Conservation (phyloP, 352 stramenopile genomes). For the Globisporangium carolinianum region DNA sequence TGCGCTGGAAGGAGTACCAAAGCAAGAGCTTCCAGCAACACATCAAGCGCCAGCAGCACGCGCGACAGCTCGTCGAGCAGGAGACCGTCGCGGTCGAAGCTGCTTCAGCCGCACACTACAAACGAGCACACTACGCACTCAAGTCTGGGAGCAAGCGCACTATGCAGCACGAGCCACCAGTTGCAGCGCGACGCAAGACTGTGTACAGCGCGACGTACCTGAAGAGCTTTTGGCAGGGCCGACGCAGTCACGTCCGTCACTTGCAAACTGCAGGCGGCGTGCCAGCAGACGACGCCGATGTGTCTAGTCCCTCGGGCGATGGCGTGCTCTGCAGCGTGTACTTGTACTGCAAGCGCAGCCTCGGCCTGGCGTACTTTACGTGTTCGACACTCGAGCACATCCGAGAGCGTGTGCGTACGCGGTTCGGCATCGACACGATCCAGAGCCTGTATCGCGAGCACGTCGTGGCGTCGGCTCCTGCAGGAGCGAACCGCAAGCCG, state of each 20-base stretch:
- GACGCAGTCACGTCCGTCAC: background rate
- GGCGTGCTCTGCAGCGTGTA: conserved; percentile 48
- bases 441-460: conserved; percentile 47
- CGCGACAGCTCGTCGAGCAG: conserved; percentile 19
- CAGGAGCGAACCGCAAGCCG: background rate
- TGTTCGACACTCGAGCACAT: conserved; percentile 39
- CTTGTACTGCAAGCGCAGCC: conserved; percentile 26
- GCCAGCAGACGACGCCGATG: too few relatives aligned
- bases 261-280: too few relatives aligned
- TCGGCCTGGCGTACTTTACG: conserved; percentile 44
- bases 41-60: conserved; percentile 44
- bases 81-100: conserved; percentile 16
- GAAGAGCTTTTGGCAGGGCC: conserved; percentile 17
- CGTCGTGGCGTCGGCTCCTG: too few relatives aligned
- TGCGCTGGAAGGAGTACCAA: conserved; percentile 42
- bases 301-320: too few relatives aligned
- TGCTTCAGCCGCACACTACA: conserved; percentile 19
- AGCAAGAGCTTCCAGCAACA: conserved; percentile 48
- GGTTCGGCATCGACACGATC: conserved; percentile 20
- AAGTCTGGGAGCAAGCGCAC: background rate
- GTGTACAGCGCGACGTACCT: conserved; percentile 18
- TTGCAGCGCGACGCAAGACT: background rate
- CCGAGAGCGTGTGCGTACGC: conserved; percentile 19
- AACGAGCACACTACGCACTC: conserved; percentile 7
- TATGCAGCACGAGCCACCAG: background rate